Evolutionary conservation across 148 eudicot genomes (phyloP), one percentile per base, ranked within the genome.

Genomic region (Oxyria digyna): DNA sequence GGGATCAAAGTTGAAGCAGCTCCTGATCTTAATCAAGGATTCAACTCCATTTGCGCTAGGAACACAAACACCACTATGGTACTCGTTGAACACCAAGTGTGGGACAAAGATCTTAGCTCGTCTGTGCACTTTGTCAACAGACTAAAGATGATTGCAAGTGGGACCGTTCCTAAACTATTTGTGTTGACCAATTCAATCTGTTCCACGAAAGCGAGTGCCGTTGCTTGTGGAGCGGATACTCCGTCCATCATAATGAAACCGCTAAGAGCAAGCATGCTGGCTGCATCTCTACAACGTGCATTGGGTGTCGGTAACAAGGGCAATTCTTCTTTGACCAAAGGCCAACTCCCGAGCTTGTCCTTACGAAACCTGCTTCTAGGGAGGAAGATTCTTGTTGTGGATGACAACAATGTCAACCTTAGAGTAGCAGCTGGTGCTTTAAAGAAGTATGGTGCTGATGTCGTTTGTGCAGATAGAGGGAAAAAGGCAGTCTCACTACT

Each of bases 391-490:
- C 85, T 94, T 42, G 97, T 94, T 35, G 96, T 94, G 21, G 99
- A 94, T 81, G 99, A 94, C 68, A 88, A 94, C 74, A 71, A 50
- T 41, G 89, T 91, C 12, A 94, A 94, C 72, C 96, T 85, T 29
- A 87, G 81, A 73, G 99, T 94, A 40, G 97, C 99, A 42, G 96
- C 86, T 8, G 97, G 89, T 68, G 92, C 90, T 31, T 77, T 94
- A 76, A 91, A 84, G 71, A 91, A 85, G 85, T 91, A 88, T 75
- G 99, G 99, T 57, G 97, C 99, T 40, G 96, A 91, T 14, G 99
- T 94, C 27, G 89, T 82, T 17, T 84, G 91, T 72, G 87, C 86
- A 26, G 93, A 94, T 24, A 85, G 88, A 26, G 99, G 99, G 54
- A 85, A 77, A 69, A 81, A 67, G 55, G 97, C 97, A 13, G 71